Evolutionary conservation across 2,329 filamentous ascomycete species (phyloP).

Genomic region (Hymenoscyphus repandus): DNA sequence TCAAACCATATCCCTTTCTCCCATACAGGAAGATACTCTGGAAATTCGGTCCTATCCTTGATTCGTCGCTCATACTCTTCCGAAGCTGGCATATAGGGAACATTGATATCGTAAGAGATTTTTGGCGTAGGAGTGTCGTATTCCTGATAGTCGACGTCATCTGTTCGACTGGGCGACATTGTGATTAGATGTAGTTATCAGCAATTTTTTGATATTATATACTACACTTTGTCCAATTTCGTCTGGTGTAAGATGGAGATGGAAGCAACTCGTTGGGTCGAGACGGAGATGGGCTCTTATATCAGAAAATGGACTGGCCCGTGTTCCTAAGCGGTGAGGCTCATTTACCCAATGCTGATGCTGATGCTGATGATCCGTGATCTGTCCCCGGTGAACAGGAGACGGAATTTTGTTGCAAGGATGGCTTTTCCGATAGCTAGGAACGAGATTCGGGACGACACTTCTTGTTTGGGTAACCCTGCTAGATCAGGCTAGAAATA

Average conservation of each 20-base stretch:
- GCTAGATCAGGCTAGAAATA: neutral
- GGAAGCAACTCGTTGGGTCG: neutral
- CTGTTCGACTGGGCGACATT: conserved; percentile 23
- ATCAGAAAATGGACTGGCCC: conserved; percentile 2
- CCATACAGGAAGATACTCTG: conserved; percentile 42
- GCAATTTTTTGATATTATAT: too few species aligned
- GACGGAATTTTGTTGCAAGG: neutral
- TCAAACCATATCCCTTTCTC: conserved; percentile 40
- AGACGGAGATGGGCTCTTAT: neutral
- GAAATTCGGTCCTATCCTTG: conserved; percentile 35
- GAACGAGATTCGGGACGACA: neutral
- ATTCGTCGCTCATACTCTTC: conserved; percentile 33
- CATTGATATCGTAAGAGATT: conserved; percentile 40
- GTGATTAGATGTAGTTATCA: neutral
- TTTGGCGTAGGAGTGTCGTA: conserved; percentile 15
- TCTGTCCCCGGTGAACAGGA: neutral
- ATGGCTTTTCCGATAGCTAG: neutral
- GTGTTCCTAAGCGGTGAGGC: conserved; percentile 4
- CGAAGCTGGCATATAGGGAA: conserved; percentile 39
- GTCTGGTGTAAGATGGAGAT: neutral
- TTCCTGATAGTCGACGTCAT: conserved; percentile 12
- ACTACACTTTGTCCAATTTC: neutral
- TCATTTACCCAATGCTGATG: conserved; percentile 3
- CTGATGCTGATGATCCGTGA: conserved; percentile 2
- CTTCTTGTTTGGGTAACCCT: conserved; percentile 1